Evolutionary conservation across 768 basidiomycete species (phyloP).

Genomic region (Coprinellus micaceus): DNA sequence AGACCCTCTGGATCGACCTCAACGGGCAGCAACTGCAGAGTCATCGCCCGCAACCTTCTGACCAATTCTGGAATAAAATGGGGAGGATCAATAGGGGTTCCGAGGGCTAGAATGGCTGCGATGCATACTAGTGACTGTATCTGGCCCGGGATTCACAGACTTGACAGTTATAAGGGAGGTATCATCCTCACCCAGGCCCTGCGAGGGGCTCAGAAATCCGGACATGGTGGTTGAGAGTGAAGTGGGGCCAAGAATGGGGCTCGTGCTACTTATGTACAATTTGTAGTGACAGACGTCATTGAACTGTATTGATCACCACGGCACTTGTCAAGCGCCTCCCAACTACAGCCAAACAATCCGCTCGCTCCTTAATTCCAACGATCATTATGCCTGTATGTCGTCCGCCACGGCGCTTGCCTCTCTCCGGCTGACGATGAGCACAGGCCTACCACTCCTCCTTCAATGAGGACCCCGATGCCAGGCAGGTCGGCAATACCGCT

Average conservation of each 20-base stretch:
- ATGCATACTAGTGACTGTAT: slow-evolving; percentile 69
- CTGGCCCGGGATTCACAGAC: slow-evolving; percentile 57
- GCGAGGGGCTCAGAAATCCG: slow-evolving; percentile 19
- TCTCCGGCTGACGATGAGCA: slow-evolving; percentile 5
- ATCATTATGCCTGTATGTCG: slow-evolving; percentile 53
- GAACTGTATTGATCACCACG: not conserved
- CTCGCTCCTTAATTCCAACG: slow-evolving; percentile 15
- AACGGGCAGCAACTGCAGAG: slow-evolving; percentile 13
- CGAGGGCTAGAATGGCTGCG: no score
- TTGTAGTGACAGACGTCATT: slow-evolving; percentile 27
- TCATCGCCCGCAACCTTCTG: slow-evolving; percentile 13
- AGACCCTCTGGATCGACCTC: slow-evolving; percentile 42
- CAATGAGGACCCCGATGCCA: slow-evolving; percentile 79
- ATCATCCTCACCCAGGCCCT: slow-evolving; percentile 36
- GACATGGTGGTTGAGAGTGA: slow-evolving; percentile 20
- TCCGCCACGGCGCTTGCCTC: slow-evolving; percentile 9
- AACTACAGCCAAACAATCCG: slow-evolving; percentile 4
- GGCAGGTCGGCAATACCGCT: slow-evolving; percentile 85
- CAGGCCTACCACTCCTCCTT: slow-evolving; percentile 96
- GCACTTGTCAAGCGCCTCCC: not conserved
- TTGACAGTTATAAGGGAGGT: slow-evolving; percentile 41
- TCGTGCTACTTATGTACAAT: slow-evolving; percentile 4
- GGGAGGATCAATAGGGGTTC: not conserved
- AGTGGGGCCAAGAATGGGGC: slow-evolving; percentile 1
- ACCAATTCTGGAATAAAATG: slow-evolving; percentile 8